Evolutionary conservation across 2,329 filamentous ascomycete species (phyloP), one percentile per base, ranked within the genome.

Genomic region (Penicillium oxalicum): DNA sequence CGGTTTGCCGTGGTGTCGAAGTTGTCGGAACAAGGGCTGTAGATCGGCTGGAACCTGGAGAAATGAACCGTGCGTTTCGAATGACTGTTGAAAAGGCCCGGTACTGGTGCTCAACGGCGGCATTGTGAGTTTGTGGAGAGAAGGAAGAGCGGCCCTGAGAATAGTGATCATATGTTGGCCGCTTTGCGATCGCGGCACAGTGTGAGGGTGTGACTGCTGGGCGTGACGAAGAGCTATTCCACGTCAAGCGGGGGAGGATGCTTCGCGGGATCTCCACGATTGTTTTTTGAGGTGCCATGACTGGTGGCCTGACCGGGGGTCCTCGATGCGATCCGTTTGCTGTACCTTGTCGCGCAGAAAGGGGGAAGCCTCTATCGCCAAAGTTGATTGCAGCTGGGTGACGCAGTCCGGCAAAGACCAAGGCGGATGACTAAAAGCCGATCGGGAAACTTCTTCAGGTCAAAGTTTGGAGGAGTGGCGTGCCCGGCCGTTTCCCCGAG

Each of bases 251-350:
- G 48, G 70, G 68, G 38, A 72, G 62, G 29, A 74, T 60, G 47
- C 66, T 70, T 39, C 71, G 70, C 39, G 72, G 70, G n/a, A 72
- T 61, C 51, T 72, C 70, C 25, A 62, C 62, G 54, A 74, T 64
- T 7, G 66, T 61, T 54, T 72, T 73, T 47, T 67, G 63, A 42
- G 66, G 64, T 37, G 70, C 66, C 72, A 74, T 75, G 24, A 25
- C 57, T 40, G 45, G 36, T 7, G n/a, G 4, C 7, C 24, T 13
- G 29, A 32, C 29, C 11, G 29, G 8, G 18, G 29, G 11, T 32
- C 29, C 8, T 32, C 29, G 29, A 11, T 32, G 29, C 29, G 7
- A 11, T 32, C 29, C 11, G 29, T 32, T 32, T 32, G 29, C 18
- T 32, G 29, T 32, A 32, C 34, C 34, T 34, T 36, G 32, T 18